These are phyloP conservation scores for Aschersonia sp. DNA, from an alignment of 2,329 filamentous ascomycete genomes.

Conservation along the genomic window DNA sequence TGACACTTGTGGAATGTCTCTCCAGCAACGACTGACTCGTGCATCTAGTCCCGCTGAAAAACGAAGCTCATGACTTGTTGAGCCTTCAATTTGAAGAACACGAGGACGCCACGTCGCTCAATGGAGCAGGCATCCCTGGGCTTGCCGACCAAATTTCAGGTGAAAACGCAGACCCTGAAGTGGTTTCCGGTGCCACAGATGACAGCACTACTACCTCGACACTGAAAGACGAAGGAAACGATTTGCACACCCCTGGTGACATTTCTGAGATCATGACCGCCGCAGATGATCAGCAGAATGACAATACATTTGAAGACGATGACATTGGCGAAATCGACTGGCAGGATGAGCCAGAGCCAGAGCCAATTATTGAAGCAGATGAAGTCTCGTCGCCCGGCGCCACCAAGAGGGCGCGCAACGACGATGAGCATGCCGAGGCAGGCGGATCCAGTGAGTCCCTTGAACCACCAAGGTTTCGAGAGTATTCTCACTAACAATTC, in stretches of 20 bases:
- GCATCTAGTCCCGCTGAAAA: not conserved
- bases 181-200: not conserved
- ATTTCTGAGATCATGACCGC: not conserved
- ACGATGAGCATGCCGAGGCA: conserved; percentile 6
- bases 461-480: not conserved
- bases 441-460: conserved; percentile 6
- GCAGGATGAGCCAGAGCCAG: conserved; percentile 7
- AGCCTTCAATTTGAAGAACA: conserved; percentile 2
- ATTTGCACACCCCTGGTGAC: conserved; percentile 7
- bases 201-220: conserved; percentile 1
- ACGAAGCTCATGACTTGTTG: conserved; percentile 1
- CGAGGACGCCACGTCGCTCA: not conserved
- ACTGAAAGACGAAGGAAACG: conserved; percentile 17
- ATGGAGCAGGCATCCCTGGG: conserved; percentile 3
- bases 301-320: conserved; percentile 1
- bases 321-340: conserved; percentile 8
- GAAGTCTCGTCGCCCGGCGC: conserved; percentile 1
- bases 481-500: conserved; percentile 2
- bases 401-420: conserved; percentile 7
- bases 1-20: not conserved
- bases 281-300: not conserved
- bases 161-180: not conserved
- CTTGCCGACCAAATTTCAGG: conserved; percentile 9
- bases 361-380: not conserved
- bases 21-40: not conserved